phyloP scores from a whole-genome alignment of 1,284 basidiomycete species.

The Apiotrichum sp. region DNA sequence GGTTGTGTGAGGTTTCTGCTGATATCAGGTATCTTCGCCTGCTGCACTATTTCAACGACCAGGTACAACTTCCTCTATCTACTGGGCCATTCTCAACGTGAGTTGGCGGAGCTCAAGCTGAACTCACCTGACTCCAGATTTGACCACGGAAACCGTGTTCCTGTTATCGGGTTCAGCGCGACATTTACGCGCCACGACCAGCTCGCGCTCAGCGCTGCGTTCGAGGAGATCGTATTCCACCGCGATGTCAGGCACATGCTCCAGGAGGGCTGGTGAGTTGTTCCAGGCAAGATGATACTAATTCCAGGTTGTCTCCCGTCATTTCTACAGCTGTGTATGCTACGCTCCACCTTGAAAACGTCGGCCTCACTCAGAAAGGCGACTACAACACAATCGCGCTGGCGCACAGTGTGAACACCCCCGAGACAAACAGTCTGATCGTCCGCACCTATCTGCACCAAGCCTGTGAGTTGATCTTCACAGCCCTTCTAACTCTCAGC shows the following conservation, averaged over 20 bases:
- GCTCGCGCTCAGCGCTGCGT: slow-evolving; percentile 78
- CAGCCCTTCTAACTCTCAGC: slow-evolving; percentile 37
- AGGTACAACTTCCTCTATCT: slow-evolving; percentile 26
- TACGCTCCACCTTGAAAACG: slow-evolving; percentile 61
- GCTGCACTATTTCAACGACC: slow-evolving; percentile 39
- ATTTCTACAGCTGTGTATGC: slow-evolving; percentile 75
- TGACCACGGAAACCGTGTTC: slow-evolving; percentile 50
- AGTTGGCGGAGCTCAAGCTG: neutral
- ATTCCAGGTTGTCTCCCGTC: slow-evolving; percentile 69
- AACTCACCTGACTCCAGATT: neutral
- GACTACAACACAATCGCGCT: slow-evolving; percentile 74
- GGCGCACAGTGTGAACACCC: slow-evolving; percentile 71
- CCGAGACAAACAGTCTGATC: slow-evolving; percentile 65
- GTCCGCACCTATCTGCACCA: slow-evolving; percentile 75
- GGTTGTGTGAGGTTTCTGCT: slow-evolving; percentile 27
- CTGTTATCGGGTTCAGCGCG: slow-evolving; percentile 90
- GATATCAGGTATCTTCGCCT: slow-evolving; percentile 31
- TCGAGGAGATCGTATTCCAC: slow-evolving; percentile 89
- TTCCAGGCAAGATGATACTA: neutral
- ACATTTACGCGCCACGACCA: slow-evolving; percentile 92
- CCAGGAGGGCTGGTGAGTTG: slow-evolving; percentile 70
- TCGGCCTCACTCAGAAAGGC: slow-evolving; percentile 61
- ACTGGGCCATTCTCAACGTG: slow-evolving; percentile 22
- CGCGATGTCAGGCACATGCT: slow-evolving; percentile 91
- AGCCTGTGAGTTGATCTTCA: slow-evolving; percentile 53